Conservation (phyloP, 495 filamentous ascomycete species). For the Poronia punctata region DNA sequence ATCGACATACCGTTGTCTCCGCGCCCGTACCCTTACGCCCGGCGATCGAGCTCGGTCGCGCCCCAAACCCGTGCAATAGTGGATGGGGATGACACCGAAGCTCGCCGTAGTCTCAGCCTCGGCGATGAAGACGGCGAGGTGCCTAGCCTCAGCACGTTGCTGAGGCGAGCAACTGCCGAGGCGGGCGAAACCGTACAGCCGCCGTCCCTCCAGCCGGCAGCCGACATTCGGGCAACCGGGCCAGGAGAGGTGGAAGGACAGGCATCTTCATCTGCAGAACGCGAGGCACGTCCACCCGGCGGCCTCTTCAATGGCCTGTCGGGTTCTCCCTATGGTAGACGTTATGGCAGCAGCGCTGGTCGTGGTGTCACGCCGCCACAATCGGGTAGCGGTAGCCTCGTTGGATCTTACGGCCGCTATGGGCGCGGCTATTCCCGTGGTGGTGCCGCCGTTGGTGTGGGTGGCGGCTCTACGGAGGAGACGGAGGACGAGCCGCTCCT, state of each 20-base stretch:
- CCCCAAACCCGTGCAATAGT: conserved; percentile 53
- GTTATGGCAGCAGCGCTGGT: conserved; percentile 23
- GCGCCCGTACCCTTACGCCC: conserved; percentile 51
- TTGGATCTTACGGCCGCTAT: conserved; percentile 45
- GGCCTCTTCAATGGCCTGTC: conserved; percentile 23
- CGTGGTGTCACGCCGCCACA: conserved; percentile 27
- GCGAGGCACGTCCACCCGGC: conserved; percentile 28
- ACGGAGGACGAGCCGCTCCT: conserved; percentile 74
- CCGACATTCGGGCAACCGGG: conserved; percentile 33
- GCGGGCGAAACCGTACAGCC: conserved; percentile 20
- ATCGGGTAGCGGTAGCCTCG: conserved; percentile 34
- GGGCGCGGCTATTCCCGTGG: conserved; percentile 43
- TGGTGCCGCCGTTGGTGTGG: conserved; percentile 42
- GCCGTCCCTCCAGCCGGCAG: conserved; percentile 37
- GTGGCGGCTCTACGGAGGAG: conserved; percentile 37
- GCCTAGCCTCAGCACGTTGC: conserved; percentile 49
- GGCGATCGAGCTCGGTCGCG: conserved; percentile 74
- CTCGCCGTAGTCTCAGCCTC: conserved; percentile 68
- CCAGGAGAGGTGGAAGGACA: conserved; percentile 34
- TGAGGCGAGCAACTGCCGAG: conserved; percentile 39
- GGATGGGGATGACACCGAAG: conserved; percentile 57
- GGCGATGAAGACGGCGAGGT: conserved; percentile 61
- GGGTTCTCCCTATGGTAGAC: conserved; percentile 26
- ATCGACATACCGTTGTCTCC: conserved; percentile 83
- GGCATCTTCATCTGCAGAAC: conserved; percentile 34